phyloP scores from a whole-genome alignment of 2,329 filamentous ascomycete genomes.

The Talaromyces marneffei region DNA sequence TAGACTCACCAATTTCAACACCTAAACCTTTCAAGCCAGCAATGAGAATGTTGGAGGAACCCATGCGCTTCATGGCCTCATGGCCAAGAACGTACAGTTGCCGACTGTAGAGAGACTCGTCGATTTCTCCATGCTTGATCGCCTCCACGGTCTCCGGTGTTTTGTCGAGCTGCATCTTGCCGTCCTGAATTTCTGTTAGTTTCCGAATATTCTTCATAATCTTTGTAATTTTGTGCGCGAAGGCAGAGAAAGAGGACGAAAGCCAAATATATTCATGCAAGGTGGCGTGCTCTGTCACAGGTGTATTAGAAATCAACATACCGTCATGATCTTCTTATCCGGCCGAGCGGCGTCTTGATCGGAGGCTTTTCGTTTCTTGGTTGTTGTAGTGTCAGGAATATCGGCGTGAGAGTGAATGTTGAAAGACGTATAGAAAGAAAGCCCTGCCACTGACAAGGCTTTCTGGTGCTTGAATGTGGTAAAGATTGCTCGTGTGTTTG shows the following conservation, averaged over 20 bases:
- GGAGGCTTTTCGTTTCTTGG: constrained; percentile 50
- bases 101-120: constrained; percentile 62
- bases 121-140: constrained; percentile 60
- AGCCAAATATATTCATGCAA: not conserved
- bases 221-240: not conserved
- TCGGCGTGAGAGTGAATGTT: constrained; percentile 40
- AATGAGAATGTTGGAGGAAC: constrained; percentile 87
- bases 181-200: constrained; percentile 35
- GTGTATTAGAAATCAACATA: constrained; percentile 27
- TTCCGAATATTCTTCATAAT: constrained; percentile 3
- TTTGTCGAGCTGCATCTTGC: constrained; percentile 58
- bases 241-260: not conserved
- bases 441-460: constrained; percentile 40
- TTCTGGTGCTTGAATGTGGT: constrained; percentile 22
- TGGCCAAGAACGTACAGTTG: constrained; percentile 67
- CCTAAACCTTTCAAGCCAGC: constrained; percentile 89
- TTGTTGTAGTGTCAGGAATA: constrained; percentile 43
- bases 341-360: constrained; percentile 43
- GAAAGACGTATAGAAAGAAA: constrained; percentile 32
- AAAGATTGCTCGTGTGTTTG: constrained; percentile 18
- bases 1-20: constrained; percentile 69
- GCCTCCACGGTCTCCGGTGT: constrained; percentile 53
- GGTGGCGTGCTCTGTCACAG: constrained; percentile 5
- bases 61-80: constrained; percentile 97
- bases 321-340: constrained; percentile 50